Evolutionary conservation across 768 basidiomycete genomes (phyloP).

Genomic region (Termitomyces sp.): DNA sequence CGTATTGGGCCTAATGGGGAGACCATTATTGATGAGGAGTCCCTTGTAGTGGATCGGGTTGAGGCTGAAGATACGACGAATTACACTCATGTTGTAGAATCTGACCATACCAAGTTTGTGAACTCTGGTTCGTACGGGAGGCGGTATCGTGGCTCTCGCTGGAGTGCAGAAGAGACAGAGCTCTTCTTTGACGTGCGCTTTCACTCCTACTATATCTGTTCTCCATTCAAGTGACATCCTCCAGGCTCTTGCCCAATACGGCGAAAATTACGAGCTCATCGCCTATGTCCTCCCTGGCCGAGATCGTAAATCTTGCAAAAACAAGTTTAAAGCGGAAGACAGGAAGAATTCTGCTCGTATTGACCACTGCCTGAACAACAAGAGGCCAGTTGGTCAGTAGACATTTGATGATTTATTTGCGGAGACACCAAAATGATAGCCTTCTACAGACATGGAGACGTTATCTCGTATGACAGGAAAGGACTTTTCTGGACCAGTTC

Average conservation of each 20-base stretch:
- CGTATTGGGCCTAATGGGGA: constrained; percentile 85
- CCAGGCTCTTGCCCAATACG: constrained; percentile 88
- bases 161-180: constrained; percentile 89
- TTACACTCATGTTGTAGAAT: constrained; percentile 78
- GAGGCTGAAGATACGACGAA: constrained; percentile 62
- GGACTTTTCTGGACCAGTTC: constrained; percentile 78
- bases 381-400: constrained; percentile 69
- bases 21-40: constrained; percentile 82
- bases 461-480: constrained; percentile 79
- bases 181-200: constrained; percentile 75
- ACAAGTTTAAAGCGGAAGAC: constrained; percentile 91
- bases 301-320: constrained; percentile 85
- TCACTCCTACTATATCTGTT: constrained; percentile 1
- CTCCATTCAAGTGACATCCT: constrained; percentile 1
- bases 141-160: constrained; percentile 75
- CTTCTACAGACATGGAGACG: constrained; percentile 56
- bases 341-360: constrained; percentile 75
- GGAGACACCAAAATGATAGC: background rate
- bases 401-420: background rate
- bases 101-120: constrained; percentile 78
- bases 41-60: constrained; percentile 72
- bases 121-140: constrained; percentile 81
- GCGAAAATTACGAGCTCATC: constrained; percentile 91
- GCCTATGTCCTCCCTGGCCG: constrained; percentile 81
- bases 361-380: constrained; percentile 67